A percentile compares a stretch with the other conserved stretches of the same genome.
Conservation (phyloP, 352 stramenopile species). For the Globisporangium yorkense region DNA sequence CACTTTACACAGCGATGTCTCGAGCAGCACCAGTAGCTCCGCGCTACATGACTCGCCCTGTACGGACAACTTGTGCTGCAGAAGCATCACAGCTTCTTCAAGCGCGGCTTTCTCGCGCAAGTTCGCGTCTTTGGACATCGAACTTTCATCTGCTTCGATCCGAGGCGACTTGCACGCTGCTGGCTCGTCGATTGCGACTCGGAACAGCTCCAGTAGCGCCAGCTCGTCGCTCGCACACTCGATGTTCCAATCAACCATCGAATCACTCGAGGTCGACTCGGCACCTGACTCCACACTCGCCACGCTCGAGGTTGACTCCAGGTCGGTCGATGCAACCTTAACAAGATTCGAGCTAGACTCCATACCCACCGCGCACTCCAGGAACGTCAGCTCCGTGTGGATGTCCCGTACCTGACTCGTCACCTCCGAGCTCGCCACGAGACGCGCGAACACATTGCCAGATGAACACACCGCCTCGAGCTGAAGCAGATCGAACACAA, state of each 20-base stretch:
- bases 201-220: background rate
- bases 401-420: background rate
- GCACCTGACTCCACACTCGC: background rate
- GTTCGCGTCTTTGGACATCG: too few relatives aligned
- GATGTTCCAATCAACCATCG: background rate
- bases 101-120: background rate
- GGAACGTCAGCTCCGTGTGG: constrained; percentile 1
- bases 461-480: background rate
- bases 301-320: background rate
- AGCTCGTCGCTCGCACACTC: background rate
- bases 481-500: background rate
- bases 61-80: background rate
- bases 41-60: background rate
- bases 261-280: background rate
- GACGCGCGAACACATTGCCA: background rate
- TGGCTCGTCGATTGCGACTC: background rate
- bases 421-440: background rate
- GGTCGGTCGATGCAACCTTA: too few relatives aligned
- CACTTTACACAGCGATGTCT: background rate
- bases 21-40: background rate
- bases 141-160: background rate
- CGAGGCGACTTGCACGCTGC: background rate
- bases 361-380: background rate
- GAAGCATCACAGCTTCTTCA: background rate
- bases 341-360: too few relatives aligned